A percentile compares a stretch with the other conserved stretches of the same genome.
These are phyloP conservation scores for Solanum phureja DNA, from an alignment of 257 asterid species.

Conservation along the genomic window DNA sequence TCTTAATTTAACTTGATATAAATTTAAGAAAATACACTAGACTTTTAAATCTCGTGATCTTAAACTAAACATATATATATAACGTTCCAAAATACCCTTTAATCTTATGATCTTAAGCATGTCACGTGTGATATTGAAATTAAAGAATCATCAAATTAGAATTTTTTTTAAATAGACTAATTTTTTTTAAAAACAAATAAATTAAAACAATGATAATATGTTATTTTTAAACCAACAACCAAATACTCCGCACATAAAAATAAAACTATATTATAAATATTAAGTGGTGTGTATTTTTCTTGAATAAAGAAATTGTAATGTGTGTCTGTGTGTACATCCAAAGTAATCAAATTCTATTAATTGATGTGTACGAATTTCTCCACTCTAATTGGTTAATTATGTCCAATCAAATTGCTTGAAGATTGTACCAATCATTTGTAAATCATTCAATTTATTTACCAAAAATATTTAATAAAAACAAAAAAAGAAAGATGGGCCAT, in stretches of 20 bases:
- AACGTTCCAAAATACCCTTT: too few relatives aligned
- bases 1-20: not conserved
- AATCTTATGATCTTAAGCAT: too few relatives aligned
- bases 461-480: not conserved
- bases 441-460: not conserved
- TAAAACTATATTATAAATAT: not conserved
- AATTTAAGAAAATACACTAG: too few relatives aligned
- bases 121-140: not conserved
- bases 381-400: not conserved
- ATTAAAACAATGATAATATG: too few relatives aligned
- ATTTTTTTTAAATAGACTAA: too few relatives aligned
- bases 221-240: not conserved
- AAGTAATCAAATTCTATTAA: not conserved
- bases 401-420: conserved; percentile 7
- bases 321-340: not conserved
- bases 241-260: not conserved
- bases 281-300: not conserved
- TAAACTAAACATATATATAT: too few relatives aligned
- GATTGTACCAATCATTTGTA: not conserved
- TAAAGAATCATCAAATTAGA: not conserved
- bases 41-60: not conserved
- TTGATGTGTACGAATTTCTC: not conserved
- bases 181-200: too few relatives aligned
- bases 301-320: not conserved
- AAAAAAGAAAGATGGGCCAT: not conserved